Evolutionary conservation across 2,329 filamentous ascomycete species (phyloP).

Genomic region (Chaetomium sp.): DNA sequence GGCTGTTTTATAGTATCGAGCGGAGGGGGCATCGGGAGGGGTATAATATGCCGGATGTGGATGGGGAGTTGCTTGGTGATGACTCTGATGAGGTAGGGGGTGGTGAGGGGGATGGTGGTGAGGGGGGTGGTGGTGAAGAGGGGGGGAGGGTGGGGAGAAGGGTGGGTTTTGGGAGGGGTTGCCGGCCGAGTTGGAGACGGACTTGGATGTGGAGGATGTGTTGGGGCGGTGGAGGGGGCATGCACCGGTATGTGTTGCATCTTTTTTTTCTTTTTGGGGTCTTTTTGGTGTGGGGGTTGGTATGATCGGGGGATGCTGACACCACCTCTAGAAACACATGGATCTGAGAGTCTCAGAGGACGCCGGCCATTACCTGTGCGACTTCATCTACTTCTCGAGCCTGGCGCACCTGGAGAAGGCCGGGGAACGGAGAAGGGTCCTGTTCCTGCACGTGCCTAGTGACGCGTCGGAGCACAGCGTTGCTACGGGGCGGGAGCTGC

Average conservation of each 20-base stretch:
- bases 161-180: slow-evolving; percentile 57
- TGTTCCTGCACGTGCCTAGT: slow-evolving; percentile 74
- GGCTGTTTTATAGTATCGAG: slow-evolving; percentile 70
- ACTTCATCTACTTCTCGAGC: slow-evolving; percentile 76
- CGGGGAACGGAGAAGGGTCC: slow-evolving; percentile 52
- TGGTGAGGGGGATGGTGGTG: slow-evolving; percentile 56
- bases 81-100: slow-evolving; percentile 50
- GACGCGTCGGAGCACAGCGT: slow-evolving; percentile 54
- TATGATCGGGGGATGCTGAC: background rate
- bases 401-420: slow-evolving; percentile 59
- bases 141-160: slow-evolving; percentile 44
- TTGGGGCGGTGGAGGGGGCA: slow-evolving; percentile 57
- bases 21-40: slow-evolving; percentile 69
- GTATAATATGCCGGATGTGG: slow-evolving; percentile 71
- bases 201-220: slow-evolving; percentile 60
- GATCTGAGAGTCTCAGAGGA: slow-evolving; percentile 66
- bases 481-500: slow-evolving; percentile 53
- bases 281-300: background rate
- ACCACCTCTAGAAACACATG: slow-evolving; percentile 36
- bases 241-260: slow-evolving; percentile 48
- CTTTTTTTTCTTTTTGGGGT: background rate
- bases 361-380: slow-evolving; percentile 73
- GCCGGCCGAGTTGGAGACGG: slow-evolving; percentile 59
- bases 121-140: slow-evolving; percentile 33
- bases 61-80: slow-evolving; percentile 60